Base-by-base conservation (phyloP, 179 eudicot genomes). In the Corrigiola litoralis region DNA sequence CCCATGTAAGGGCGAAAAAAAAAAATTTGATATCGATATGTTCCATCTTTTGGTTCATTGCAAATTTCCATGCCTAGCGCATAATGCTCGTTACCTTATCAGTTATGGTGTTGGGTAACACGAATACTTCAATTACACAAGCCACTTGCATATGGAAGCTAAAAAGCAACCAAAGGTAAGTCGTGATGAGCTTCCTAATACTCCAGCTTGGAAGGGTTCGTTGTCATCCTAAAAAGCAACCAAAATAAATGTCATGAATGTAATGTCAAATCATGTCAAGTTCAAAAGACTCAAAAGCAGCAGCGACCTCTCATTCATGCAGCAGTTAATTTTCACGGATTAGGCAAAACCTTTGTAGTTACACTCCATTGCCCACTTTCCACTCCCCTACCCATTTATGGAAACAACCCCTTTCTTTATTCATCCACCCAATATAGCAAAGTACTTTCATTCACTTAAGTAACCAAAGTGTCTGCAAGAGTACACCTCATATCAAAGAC, bases 291-390 rank as follows among this genome's bases (percentile, higher is more conserved):
- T 57, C 61, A 34, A 20, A 23, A 37, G 31, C 24, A 24, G 5
- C 28, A 52, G 9, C n/a, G 52, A 28, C 51, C 51, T 38, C 13
- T 65, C 61, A 52, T 18, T 41, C 60, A 27, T 28, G 1, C 16
- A 13, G 23, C 50, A 27, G 4, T 21, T n/a, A 40, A 3, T 66
- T 69, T 74, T 74, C 79, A 79, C 72, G 10, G 23, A 58, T 55
- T 31, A 28, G 37, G 82, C 65, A 75, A 63, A 24, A 56, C 24
- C 55, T 64, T 37, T 5, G 31, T 58, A 61, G 29, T 66, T 66
- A 63, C 61, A 56, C 55, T 32, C 72, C 45, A 50, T 60, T 63
- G 28, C 12, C 17, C 41, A 50, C 79, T 81, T 75, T 72, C 50
- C 17, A 56, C 12, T 27, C 24, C 52, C 41, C 52, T 67, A 31